Percentiles rank a stretch among this genome's conserved stretches.
These are phyloP conservation scores for Dioscorea alata DNA, from an alignment of 106 monocot species.

Conservation along the genomic window DNA sequence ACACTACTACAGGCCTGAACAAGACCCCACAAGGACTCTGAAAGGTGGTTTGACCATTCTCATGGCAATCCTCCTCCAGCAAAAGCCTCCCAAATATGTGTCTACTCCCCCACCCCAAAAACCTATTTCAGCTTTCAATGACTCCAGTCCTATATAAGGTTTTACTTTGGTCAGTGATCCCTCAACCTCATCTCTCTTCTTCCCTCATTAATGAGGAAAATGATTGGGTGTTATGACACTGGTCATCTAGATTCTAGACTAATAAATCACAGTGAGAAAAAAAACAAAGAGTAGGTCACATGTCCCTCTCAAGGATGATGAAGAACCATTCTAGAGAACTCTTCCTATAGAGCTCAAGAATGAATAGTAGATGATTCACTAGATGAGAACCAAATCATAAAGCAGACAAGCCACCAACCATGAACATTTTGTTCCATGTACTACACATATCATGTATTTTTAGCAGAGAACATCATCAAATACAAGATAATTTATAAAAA, in stretches of 20 bases:
- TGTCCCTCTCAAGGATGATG: background rate
- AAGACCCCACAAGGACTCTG: background rate
- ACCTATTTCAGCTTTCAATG: no score
- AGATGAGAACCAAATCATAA: no score
- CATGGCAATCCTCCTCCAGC: background rate
- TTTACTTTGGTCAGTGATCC: background rate
- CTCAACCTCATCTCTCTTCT: background rate
- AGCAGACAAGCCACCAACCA: no score
- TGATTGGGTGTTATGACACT: background rate
- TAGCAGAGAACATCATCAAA: no score
- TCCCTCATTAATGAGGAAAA: constrained; percentile 1
- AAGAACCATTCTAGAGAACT: background rate
- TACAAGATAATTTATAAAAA: no score
- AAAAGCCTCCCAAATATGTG: background rate
- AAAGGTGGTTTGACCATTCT: background rate
- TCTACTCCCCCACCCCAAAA: background rate
- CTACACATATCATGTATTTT: no score
- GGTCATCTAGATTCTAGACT: no score
- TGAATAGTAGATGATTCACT: no score
- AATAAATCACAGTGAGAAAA: no score
- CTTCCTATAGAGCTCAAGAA: background rate
- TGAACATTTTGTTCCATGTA: no score
- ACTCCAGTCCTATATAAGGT: background rate
- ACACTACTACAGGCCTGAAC: background rate
- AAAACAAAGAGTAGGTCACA: no score